phyloP scores from a whole-genome alignment of 148 eudicot species.

The Heliamphora exappendiculata region DNA sequence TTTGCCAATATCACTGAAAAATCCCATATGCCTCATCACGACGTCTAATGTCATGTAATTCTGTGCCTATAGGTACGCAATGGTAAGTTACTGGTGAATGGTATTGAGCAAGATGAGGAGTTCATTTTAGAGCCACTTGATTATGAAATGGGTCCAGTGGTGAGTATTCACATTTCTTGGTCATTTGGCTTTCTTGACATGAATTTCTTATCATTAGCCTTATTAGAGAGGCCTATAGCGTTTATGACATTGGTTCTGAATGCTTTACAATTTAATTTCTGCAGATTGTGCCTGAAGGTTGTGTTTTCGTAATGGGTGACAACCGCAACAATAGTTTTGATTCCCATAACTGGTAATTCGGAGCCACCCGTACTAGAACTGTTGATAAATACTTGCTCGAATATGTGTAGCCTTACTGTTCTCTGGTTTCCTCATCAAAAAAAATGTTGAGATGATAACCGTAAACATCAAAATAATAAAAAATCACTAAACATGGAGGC shows the following conservation, averaged over 20 bases:
- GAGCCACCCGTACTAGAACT: background rate
- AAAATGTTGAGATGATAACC: background rate
- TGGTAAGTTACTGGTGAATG: constrained; percentile 69
- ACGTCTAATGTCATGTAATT: background rate
- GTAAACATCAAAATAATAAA: no score
- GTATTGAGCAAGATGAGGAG: constrained; percentile 58
- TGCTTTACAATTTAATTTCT: constrained; percentile 4
- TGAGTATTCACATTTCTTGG: constrained; percentile 12
- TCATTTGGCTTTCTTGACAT: background rate
- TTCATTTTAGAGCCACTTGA: constrained; percentile 76
- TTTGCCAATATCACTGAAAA: background rate
- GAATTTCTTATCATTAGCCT: background rate
- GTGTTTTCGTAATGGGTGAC: constrained; percentile 92
- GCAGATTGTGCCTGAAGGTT: constrained; percentile 83
- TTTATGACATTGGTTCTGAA: background rate
- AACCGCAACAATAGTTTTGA: constrained; percentile 90
- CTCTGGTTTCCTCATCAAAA: background rate
- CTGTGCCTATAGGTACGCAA: constrained; percentile 42
- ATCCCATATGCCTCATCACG: background rate
- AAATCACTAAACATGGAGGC: background rate
- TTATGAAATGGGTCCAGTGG: constrained; percentile 79
- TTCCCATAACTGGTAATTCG: constrained; percentile 76
- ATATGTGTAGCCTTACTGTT: background rate
- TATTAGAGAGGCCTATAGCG: background rate
- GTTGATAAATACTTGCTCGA: background rate